A percentile compares a stretch with the other conserved stretches of the same genome.
Conservation (phyloP, 768 basidiomycete species). For the Hypholoma fasciculare region DNA sequence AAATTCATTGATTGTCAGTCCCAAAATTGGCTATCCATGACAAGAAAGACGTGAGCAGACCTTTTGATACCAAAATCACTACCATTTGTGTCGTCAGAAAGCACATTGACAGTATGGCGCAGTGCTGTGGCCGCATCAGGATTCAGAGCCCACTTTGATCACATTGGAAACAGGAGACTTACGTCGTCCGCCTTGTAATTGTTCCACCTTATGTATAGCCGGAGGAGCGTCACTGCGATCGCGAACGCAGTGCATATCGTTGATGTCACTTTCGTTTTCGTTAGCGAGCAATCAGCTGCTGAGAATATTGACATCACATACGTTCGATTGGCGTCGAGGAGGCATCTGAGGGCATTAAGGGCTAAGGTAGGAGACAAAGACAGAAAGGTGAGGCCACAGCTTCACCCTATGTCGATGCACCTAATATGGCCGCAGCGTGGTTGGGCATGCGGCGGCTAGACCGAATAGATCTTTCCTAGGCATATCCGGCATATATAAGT, state of each 20-base stretch:
- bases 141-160: neutral
- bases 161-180: neutral
- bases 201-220: slow-evolving; percentile 30
- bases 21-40: neutral
- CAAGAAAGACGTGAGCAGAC: neutral
- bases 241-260: slow-evolving; percentile 33
- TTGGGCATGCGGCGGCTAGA: slow-evolving; percentile 2
- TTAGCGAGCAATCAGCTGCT: neutral
- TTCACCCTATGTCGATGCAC: neutral
- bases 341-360: neutral
- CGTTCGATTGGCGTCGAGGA: slow-evolving; percentile 1
- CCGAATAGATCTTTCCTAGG: neutral
- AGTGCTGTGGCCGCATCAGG: slow-evolving; percentile 18
- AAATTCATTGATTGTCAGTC: neutral
- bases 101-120: slow-evolving; percentile 28
- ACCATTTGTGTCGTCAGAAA: slow-evolving; percentile 16
- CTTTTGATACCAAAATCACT: neutral
- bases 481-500: neutral
- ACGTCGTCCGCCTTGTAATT: slow-evolving; percentile 40
- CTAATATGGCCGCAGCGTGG: slow-evolving; percentile 1
- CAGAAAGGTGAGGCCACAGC: neutral
- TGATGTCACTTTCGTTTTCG: slow-evolving; percentile 24
- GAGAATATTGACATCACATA: neutral
- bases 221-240: slow-evolving; percentile 28
- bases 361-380: neutral